phyloP scores from a whole-genome alignment of 2,329 filamentous ascomycete species.

The Fusarium azukiicola region DNA sequence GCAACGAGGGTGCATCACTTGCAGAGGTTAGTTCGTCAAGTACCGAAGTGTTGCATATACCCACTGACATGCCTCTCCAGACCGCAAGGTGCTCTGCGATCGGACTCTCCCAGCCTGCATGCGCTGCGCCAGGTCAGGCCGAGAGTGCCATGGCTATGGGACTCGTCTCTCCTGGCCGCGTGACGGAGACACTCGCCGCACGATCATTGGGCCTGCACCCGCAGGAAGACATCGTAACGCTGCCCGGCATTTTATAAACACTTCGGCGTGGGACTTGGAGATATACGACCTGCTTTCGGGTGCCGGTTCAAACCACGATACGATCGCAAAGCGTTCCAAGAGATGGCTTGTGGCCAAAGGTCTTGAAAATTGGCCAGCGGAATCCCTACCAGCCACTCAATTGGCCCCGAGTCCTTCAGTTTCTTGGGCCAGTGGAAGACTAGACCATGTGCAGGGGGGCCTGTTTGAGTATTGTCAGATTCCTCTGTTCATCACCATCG shows the following conservation, averaged over 20 bases:
- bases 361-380: fast-evolving
- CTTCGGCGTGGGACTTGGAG: slow-evolving; percentile 36
- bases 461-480: slow-evolving; percentile 49
- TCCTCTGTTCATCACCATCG: fast-evolving
- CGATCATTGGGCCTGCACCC: slow-evolving; percentile 30
- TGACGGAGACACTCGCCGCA: slow-evolving; percentile 24
- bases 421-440: background rate
- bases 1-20: slow-evolving; percentile 38
- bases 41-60: fast-evolving
- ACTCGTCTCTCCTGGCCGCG: slow-evolving; percentile 47
- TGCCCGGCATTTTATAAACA: slow-evolving; percentile 30
- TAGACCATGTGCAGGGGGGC: slow-evolving; percentile 45
- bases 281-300: slow-evolving; percentile 27
- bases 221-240: background rate
- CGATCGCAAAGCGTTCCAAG: background rate
- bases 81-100: slow-evolving; percentile 48
- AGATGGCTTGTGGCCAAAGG: fast-evolving
- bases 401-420: background rate
- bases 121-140: slow-evolving; percentile 25
- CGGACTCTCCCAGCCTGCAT: slow-evolving; percentile 34
- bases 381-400: fast-evolving
- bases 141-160: slow-evolving; percentile 39
- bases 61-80: slow-evolving; percentile 26
- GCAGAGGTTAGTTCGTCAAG: slow-evolving; percentile 26
- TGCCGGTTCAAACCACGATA: background rate